These are phyloP conservation scores for Parietaria judaica DNA, from an alignment of 306 rosid species.

Conservation along the genomic window DNA sequence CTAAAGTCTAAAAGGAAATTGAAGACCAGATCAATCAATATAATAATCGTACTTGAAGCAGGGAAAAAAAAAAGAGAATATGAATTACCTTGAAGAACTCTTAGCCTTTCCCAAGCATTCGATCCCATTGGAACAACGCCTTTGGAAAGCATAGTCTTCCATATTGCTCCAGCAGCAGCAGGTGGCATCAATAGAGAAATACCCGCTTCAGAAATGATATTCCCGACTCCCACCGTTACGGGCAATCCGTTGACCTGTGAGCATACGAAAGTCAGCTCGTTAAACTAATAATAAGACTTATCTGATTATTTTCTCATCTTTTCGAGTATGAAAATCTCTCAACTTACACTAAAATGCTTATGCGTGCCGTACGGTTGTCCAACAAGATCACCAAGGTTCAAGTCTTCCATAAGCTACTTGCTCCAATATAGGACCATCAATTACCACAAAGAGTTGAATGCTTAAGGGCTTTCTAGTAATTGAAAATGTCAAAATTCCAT, in stretches of 20 bases:
- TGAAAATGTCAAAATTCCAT: neutral
- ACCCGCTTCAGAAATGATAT: slow-evolving; percentile 70
- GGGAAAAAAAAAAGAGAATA: no score
- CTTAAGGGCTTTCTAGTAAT: neutral
- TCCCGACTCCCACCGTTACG: slow-evolving; percentile 82
- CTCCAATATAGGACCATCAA: slow-evolving; percentile 7
- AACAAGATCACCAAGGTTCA: slow-evolving; percentile 67
- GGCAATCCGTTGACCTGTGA: slow-evolving; percentile 78
- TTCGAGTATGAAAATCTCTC: neutral
- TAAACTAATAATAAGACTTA: neutral
- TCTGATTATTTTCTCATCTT: neutral
- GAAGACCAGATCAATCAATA: no score
- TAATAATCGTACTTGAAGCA: no score
- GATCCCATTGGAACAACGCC: slow-evolving; percentile 86
- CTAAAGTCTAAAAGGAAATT: no score
- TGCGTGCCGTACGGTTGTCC: slow-evolving; percentile 86
- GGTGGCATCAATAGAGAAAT: slow-evolving; percentile 81
- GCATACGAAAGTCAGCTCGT: slow-evolving; percentile 6
- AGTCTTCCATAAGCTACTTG: slow-evolving; percentile 59
- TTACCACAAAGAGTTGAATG: slow-evolving; percentile 19
- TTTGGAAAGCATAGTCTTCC: slow-evolving; percentile 66
- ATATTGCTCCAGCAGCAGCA: slow-evolving; percentile 66
- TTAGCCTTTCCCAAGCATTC: slow-evolving; percentile 72
- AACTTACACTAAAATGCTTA: slow-evolving; percentile 69
- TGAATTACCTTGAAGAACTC: slow-evolving; percentile 58